Conservation (phyloP, 1,284 basidiomycete genomes). For the Sporisorium reilianum region DNA sequence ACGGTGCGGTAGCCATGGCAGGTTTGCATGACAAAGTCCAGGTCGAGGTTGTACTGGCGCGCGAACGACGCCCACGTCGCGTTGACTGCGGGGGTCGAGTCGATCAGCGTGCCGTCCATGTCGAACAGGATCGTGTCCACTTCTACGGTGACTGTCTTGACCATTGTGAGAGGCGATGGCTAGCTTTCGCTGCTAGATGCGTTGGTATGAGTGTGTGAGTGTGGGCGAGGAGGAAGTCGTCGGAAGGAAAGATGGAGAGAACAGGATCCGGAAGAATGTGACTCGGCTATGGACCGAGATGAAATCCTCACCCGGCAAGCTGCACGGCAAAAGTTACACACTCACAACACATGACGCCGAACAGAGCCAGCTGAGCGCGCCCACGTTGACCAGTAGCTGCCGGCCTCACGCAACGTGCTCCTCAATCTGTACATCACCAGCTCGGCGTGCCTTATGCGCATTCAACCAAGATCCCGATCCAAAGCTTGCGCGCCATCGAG, state of each 20-base stretch:
- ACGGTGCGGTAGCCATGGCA: constrained; percentile 67
- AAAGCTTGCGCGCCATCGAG: too few relatives aligned
- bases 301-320: background rate
- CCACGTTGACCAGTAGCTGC: background rate
- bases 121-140: constrained; percentile 67
- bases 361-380: background rate
- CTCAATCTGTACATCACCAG: too few relatives aligned
- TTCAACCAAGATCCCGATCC: too few relatives aligned
- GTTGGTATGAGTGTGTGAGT: background rate
- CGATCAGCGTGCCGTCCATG: constrained; percentile 69
- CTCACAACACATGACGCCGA: background rate
- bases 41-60: constrained; percentile 63
- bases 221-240: background rate
- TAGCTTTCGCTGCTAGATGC: too few relatives aligned
- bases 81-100: constrained; percentile 67
- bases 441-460: too few relatives aligned
- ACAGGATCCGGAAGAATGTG: background rate
- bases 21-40: constrained; percentile 62
- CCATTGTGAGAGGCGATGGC: constrained; percentile 29
- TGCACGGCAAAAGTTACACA: background rate
- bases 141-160: constrained; percentile 41
- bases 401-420: constrained; percentile 11
- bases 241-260: background rate
- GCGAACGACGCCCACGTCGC: constrained; percentile 64
- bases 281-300: constrained; percentile 3